phyloP scores from a whole-genome alignment of 2,329 filamentous ascomycete genomes.

The Lasiodiplodia gonubiensis region DNA sequence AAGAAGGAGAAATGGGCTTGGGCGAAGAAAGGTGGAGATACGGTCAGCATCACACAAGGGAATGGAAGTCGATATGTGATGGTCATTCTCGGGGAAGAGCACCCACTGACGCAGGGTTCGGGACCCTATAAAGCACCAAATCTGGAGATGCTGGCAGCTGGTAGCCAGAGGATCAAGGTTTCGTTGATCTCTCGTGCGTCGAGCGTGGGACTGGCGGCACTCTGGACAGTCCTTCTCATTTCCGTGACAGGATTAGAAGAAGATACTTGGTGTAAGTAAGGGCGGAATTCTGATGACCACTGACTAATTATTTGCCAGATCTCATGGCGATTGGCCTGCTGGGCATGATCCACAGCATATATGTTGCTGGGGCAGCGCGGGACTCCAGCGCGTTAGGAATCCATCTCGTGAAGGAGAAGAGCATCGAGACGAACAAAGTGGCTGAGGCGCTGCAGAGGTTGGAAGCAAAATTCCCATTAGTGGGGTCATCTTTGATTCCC shows the following conservation, averaged over 20 bases:
- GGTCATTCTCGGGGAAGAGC: neutral
- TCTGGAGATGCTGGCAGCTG: neutral
- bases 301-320: neutral
- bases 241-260: neutral
- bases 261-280: neutral
- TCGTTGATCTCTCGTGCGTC: neutral
- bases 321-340: neutral
- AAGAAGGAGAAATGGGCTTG: constrained; percentile 2
- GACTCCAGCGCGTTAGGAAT: neutral
- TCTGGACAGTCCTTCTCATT: neutral
- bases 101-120: no score
- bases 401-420: neutral
- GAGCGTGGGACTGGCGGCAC: neutral
- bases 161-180: neutral
- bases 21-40: neutral
- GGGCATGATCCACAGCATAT: neutral
- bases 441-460: neutral
- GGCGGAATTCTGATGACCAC: no score
- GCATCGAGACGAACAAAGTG: neutral
- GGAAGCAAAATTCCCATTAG: neutral
- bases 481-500: neutral
- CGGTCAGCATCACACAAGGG: neutral
- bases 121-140: neutral
- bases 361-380: neutral
- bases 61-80: neutral